Evolutionary conservation across 352 stramenopile species (phyloP), one percentile per base, ranked within the genome.

Genomic region (Globisporangium recalcitrans): DNA sequence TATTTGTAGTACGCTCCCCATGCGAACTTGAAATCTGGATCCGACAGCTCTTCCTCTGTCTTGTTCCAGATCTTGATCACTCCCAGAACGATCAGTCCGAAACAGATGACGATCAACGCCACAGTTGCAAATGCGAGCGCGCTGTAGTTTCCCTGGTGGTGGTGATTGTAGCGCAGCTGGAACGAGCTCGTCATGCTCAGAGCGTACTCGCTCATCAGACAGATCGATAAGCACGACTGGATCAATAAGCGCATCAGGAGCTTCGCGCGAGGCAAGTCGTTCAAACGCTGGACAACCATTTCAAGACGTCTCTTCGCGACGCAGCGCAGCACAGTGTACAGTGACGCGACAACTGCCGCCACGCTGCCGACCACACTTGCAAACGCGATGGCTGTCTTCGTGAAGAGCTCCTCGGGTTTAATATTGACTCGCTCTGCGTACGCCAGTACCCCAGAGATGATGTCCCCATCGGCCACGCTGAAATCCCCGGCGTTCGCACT

Each of bases 1-100:
- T 89, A 88, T 73, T 91, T 89, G 74, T 91, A 91, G 71, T 91
- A 91, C 11, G 79, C 79, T 10, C 81, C 82, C 78, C 78, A 91
- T 1, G 82, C 77, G 40, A 91, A 91, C 71, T 91, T 91, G 70
- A 91, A 89, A 36, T 87, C 78, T 10, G 79, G 74, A 22, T 88
- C 74, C 16, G 64, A 66, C 19, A 89, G 69, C 49, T 89, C 65
- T 4, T 74, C 31, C 60, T 87, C 73, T 6, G 61, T 80, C 67
- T 91, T 91, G 53, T 68, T 70, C 74, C 78, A 85, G 24, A 91
- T 77, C 61, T 87, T 87, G 42, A 75, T 61, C 26, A 91, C 71
- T 1, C 82, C 82, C 10, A 91, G 63, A 22, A 89, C 74, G 36
- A 91, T 82, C 55, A 91, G 47, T 0, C 82, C 82, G 32, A 78